These are phyloP conservation scores for Torulaspora gathmanii DNA, from an alignment of 805 yeast species.

Conservation along the genomic window DNA sequence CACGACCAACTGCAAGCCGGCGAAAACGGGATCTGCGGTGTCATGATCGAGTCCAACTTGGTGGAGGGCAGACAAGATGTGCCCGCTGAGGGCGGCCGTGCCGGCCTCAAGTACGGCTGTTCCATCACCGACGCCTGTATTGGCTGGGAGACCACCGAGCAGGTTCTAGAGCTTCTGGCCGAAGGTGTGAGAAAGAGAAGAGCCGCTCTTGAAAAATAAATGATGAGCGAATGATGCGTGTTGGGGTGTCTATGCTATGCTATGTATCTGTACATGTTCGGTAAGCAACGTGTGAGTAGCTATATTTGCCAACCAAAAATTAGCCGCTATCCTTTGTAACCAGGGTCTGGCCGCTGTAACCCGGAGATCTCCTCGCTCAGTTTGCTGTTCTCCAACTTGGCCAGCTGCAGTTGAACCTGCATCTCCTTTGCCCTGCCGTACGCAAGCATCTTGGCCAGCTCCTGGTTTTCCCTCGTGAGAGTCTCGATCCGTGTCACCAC, in stretches of 20 bases:
- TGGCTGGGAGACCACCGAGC: conserved; percentile 78
- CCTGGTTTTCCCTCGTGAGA: conserved; percentile 64
- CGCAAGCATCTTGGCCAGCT: conserved; percentile 63
- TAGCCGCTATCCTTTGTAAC: not conserved
- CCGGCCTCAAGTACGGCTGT: conserved; percentile 79
- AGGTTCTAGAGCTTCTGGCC: conserved; percentile 65
- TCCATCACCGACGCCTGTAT: conserved; percentile 98
- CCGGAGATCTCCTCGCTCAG: conserved; percentile 33
- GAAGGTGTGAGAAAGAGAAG: conserved; percentile 80
- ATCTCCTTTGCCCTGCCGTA: conserved; percentile 72
- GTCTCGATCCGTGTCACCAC: conserved; percentile 57
- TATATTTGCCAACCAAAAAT: too few relatives aligned
- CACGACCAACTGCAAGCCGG: conserved; percentile 78
- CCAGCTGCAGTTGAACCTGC: conserved; percentile 60
- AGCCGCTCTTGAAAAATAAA: conserved; percentile 29
- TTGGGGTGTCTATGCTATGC: not conserved
- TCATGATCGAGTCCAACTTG: conserved; percentile 94
- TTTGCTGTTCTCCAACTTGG: conserved; percentile 48
- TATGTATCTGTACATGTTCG: not conserved
- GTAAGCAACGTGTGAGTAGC: not conserved
- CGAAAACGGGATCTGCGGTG: conserved; percentile 73
- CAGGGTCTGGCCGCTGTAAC: not conserved
- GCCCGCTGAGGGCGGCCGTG: conserved; percentile 72
- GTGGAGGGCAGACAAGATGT: conserved; percentile 91
- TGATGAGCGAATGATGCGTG: not conserved